Evolutionary conservation across 148 eudicot species (phyloP).

Genomic region (Vaccinium darrowii): DNA sequence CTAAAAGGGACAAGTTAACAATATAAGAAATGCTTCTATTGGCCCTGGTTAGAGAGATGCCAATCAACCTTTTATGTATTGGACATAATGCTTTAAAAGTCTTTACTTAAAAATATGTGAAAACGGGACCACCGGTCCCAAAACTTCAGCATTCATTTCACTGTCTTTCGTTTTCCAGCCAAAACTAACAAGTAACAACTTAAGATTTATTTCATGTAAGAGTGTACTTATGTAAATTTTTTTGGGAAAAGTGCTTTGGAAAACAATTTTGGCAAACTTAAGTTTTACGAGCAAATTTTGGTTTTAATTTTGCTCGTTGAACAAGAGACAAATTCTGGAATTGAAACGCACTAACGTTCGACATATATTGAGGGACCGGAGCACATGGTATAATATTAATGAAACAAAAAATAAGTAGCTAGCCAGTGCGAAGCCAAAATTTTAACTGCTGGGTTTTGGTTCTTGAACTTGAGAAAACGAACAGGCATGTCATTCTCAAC

Average conservation of each 20-base stretch:
- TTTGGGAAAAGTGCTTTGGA: no score
- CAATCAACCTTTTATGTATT: background rate
- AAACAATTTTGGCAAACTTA: no score
- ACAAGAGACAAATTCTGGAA: background rate
- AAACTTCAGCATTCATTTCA: background rate
- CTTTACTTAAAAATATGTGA: background rate
- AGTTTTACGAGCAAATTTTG: no score
- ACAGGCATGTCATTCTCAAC: conserved; percentile 29
- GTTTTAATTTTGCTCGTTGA: background rate
- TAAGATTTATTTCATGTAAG: background rate
- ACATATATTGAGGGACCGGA: background rate
- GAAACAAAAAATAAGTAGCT: background rate
- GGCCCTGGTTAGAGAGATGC: background rate
- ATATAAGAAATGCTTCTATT: background rate
- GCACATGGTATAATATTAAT: background rate
- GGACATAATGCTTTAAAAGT: conserved; percentile 1
- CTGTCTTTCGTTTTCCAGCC: background rate
- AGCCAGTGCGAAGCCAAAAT: background rate
- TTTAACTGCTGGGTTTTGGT: background rate
- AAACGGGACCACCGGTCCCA: background rate
- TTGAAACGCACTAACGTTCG: background rate
- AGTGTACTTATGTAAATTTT: no score
- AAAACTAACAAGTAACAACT: background rate
- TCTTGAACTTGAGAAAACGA: conserved; percentile 11
- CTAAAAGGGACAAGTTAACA: conserved; percentile 3